Base-by-base conservation (phyloP, 352 stramenopile genomes). In the Phytophthora rubi region DNA sequence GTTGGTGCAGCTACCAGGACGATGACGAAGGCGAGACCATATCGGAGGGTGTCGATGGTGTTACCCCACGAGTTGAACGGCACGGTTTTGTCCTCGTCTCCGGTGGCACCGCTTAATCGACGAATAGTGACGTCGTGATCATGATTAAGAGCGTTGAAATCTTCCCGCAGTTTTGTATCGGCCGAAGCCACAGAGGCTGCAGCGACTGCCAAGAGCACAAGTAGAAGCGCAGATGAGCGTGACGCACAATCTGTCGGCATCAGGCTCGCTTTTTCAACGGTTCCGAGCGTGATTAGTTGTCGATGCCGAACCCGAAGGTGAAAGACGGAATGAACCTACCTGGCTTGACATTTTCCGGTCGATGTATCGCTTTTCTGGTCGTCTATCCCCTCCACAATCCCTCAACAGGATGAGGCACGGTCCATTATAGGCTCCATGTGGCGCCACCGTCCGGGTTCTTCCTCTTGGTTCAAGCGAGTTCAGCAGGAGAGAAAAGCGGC, bases 1-100 rank as follows among this genome's bases (percentile, higher is more conserved):
- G 18, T 21, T 21, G 18, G 81, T 18, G 81, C 83, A 10, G 80
- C 81, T 7, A 81, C 58, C 35, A 89, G 70, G 23, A 91, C 79
- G 49, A 91, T 73, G 44, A 88, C 65, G 64, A 91, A 91, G 45
- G 70, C 77, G n/a, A 87, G 67, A 2, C 69, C 67, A 53, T 83
- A 71, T 21, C 69, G 64, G 16, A 90, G 64, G 18, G 82, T 86
- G 49, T 83, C 71, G 53, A 80, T 71, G 32, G 75, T 75, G 35
- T 69, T 71, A 26, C 64, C 68, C 62, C 62, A 67, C 2, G 65
- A 79, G 53, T 69, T 71, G 49, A 86, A 86, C 12, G 79, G 79
- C 53, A 80, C 65, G 15, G 58, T 65, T 48, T 60, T 63, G 18
- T 76, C 57, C n/a, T 70, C 69, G 15, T 68, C 68, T 37, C 49